Evolutionary conservation across 2,329 filamentous ascomycete genomes (phyloP), one percentile per base, ranked within the genome.

Genomic region (Trichothecium sympodiale): DNA sequence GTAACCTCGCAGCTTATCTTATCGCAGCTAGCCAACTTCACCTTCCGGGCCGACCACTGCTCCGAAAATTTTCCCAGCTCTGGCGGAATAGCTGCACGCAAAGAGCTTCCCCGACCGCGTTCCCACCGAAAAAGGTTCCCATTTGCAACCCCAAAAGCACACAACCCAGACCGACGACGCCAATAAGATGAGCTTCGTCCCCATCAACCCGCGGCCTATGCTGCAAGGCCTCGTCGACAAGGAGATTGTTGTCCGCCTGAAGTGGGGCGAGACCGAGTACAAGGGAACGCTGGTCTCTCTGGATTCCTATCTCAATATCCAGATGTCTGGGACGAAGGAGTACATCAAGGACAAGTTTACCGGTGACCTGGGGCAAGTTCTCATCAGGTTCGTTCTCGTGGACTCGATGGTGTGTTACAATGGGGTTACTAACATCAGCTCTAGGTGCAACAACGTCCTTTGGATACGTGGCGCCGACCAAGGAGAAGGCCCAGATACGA

Each of bases 261-360:
- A 98, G 74, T 98, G 91, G 91, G 87, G 86, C 50, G 81, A 95
- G 62, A 91, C 86, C 41, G 91, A 98, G 61, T 98, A 98, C 74
- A 93, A 89, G 60, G 91, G 91, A 57, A 76, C 77, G 46, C 76
- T 98, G 43, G 83, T 94, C 54, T 89, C 83, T 51, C 84, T 94
- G 54, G 91, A 98, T 66, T 87, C 83, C 55, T 98, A 98, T 69
- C 96, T 98, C 89, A 98, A 98, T 67, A 79, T 98, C 45, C 87
- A 96, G 65, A 74, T 98, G 44, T 78, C 80, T 46, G 80, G 82
- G 51, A 88, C 89, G 35, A 84, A 94, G 63, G 91, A 98, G 62
- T 95, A 81, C 62, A 83, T 94, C 53, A 78, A 87, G 55, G 81
- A 85, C 48, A 83, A 93, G 71, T 80, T 77, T 57, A 86, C 82